Evolutionary conservation across 2,329 filamentous ascomycete species (phyloP).

Genomic region (Lasiodiplodia theobromae): DNA sequence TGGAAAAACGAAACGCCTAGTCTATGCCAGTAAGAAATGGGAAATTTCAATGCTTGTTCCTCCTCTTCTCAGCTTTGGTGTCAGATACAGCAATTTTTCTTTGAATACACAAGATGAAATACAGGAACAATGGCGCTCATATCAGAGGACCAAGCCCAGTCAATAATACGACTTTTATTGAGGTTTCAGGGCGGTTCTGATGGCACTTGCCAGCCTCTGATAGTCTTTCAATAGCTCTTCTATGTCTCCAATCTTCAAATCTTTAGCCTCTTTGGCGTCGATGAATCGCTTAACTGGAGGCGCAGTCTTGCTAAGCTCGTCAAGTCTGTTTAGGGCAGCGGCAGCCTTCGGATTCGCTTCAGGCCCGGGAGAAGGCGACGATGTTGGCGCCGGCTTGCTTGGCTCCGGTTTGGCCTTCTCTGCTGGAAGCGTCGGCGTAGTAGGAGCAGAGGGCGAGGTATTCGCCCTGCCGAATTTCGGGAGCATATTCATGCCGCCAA

Average conservation of each 20-base stretch:
- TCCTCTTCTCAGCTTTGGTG: background rate
- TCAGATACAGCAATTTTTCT: background rate
- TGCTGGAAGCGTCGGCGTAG: background rate
- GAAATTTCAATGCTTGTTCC: background rate
- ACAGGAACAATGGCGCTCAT: background rate
- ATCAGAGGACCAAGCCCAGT: background rate
- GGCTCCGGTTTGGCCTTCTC: background rate
- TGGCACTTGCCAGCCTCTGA: conserved; percentile 52
- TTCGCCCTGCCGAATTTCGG: conserved; percentile 73
- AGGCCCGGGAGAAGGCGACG: conserved; percentile 1
- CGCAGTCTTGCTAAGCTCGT: conserved; percentile 53
- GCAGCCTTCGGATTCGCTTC: conserved; percentile 40
- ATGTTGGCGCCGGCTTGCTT: background rate
- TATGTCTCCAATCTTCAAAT: conserved; percentile 56
- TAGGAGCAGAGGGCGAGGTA: conserved; percentile 52
- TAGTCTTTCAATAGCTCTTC: conserved; percentile 55
- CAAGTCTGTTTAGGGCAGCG: conserved; percentile 53
- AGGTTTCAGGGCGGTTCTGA: conserved; percentile 40
- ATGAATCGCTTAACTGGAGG: conserved; percentile 57
- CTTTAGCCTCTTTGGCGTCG: conserved; percentile 54
- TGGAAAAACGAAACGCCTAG: background rate
- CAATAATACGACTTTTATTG: background rate
- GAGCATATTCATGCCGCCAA: conserved; percentile 76
- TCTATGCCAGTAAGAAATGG: background rate
- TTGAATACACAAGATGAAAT: background rate